Conservation (phyloP, 139 green algal species). For the Chlorella sp. region DNA sequence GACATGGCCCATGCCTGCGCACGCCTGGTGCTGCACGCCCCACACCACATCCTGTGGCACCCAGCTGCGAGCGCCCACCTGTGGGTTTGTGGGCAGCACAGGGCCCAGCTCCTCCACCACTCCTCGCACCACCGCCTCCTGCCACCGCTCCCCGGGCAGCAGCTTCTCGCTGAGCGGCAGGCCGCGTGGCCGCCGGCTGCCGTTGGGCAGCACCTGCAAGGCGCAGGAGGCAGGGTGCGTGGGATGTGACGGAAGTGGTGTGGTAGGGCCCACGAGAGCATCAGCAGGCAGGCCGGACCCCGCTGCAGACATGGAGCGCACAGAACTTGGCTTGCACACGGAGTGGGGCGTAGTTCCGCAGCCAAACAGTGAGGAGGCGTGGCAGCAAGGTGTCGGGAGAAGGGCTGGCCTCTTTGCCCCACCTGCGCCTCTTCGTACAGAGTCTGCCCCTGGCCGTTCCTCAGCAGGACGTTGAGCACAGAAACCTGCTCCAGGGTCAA, state of each 20-base stretch:
- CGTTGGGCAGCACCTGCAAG: conserved; percentile 30
- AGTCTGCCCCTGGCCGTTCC: conserved; percentile 19
- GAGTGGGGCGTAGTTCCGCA: no score
- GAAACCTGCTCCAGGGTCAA: conserved; percentile 12
- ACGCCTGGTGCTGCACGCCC: neutral
- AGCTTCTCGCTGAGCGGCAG: conserved; percentile 37
- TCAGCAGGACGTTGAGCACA: conserved; percentile 24
- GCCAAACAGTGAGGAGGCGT: no score
- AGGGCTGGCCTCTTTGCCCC: no score
- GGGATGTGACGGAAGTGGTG: neutral
- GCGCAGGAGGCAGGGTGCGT: neutral
- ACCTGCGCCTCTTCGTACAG: conserved; percentile 31
- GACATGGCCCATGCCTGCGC: no score
- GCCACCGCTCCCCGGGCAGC: conserved; percentile 32
- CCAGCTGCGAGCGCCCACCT: neutral
- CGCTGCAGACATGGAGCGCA: no score
- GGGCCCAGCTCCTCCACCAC: conserved; percentile 31
- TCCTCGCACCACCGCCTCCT: conserved; percentile 28
- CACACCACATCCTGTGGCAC: neutral
- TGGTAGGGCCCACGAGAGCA: no score
- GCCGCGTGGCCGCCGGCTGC: neutral
- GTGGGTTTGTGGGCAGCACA: conserved; percentile 10
- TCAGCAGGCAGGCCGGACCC: no score
- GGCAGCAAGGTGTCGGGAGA: neutral
- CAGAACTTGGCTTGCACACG: no score